phyloP scores from a whole-genome alignment of 495 filamentous ascomycete species.

The Echria macrotheca region DNA sequence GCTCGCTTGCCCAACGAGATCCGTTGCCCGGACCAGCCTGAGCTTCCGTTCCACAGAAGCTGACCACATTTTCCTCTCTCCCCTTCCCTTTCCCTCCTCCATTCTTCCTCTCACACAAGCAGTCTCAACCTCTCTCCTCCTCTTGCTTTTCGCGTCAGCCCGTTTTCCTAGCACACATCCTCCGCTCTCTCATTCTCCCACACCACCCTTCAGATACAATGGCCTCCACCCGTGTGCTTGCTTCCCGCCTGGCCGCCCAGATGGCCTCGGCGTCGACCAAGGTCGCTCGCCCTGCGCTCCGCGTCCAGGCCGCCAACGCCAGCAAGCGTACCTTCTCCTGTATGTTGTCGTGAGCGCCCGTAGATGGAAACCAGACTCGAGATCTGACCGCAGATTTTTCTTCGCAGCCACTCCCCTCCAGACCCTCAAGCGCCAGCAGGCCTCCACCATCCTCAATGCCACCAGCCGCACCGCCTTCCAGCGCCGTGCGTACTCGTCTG shows the following conservation, averaged over 20 bases:
- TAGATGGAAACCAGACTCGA: constrained; percentile 1
- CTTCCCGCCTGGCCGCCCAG: constrained; percentile 59
- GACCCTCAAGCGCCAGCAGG: constrained; percentile 65
- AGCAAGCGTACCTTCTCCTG: constrained; percentile 65
- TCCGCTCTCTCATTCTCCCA: too few relatives aligned
- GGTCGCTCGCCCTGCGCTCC: constrained; percentile 65
- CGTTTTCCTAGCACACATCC: constrained; percentile 31
- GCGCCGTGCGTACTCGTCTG: constrained; percentile 70
- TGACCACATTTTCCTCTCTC: constrained; percentile 30
- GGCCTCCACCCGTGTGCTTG: constrained; percentile 67
- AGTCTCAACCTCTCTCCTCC: constrained; percentile 30
- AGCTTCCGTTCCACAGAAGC: constrained; percentile 27
- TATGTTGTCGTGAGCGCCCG: constrained; percentile 29
- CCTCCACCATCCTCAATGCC: constrained; percentile 57
- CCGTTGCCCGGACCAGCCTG: constrained; percentile 36
- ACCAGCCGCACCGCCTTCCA: constrained; percentile 61
- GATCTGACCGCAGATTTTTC: constrained; percentile 2
- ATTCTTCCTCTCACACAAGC: constrained; percentile 36
- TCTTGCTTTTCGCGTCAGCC: constrained; percentile 29
- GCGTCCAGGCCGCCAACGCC: constrained; percentile 53
- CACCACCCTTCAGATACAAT: constrained; percentile 55
- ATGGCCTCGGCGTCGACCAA: constrained; percentile 54
- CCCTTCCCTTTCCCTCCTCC: constrained; percentile 31
- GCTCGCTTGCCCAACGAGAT: constrained; percentile 16
- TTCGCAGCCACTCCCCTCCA: constrained; percentile 43